These are phyloP conservation scores for Combretum micranthum DNA, from an alignment of 345 rosid species.

Conservation along the genomic window DNA sequence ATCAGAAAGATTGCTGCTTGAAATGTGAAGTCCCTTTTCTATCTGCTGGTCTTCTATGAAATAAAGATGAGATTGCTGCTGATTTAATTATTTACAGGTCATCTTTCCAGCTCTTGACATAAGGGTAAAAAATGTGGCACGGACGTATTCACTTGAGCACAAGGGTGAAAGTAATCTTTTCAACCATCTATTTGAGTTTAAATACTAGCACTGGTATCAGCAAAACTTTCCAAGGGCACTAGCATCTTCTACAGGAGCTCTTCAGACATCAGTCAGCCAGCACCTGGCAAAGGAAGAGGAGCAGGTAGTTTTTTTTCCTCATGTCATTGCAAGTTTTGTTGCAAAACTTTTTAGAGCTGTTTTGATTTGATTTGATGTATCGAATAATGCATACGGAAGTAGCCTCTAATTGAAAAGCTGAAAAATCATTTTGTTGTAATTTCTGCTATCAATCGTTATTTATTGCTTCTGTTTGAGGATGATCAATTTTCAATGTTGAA, in stretches of 20 bases:
- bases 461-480: too few species aligned
- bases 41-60: slow-evolving; percentile 3
- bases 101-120: slow-evolving; percentile 60
- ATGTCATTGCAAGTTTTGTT: background rate
- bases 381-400: too few species aligned
- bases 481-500: too few species aligned
- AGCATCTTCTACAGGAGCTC: slow-evolving; percentile 57
- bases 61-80: background rate
- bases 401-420: too few species aligned
- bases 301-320: slow-evolving; percentile 33
- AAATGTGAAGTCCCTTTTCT: background rate
- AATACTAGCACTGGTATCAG: slow-evolving; percentile 32
- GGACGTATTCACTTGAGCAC: slow-evolving; percentile 52
- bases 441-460: too few species aligned
- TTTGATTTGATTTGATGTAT: too few species aligned
- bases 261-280: slow-evolving; percentile 56
- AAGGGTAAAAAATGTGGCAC: slow-evolving; percentile 61
- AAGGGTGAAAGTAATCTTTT: slow-evolving; percentile 57
- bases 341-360: too few species aligned
- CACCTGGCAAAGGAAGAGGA: slow-evolving; percentile 72
- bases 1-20: background rate
- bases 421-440: too few species aligned
- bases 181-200: slow-evolving; percentile 44
- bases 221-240: slow-evolving; percentile 53
- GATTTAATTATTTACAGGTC: slow-evolving; percentile 38